Base-by-base conservation (phyloP, 306 rosid species). In the Castanea mollissima region DNA sequence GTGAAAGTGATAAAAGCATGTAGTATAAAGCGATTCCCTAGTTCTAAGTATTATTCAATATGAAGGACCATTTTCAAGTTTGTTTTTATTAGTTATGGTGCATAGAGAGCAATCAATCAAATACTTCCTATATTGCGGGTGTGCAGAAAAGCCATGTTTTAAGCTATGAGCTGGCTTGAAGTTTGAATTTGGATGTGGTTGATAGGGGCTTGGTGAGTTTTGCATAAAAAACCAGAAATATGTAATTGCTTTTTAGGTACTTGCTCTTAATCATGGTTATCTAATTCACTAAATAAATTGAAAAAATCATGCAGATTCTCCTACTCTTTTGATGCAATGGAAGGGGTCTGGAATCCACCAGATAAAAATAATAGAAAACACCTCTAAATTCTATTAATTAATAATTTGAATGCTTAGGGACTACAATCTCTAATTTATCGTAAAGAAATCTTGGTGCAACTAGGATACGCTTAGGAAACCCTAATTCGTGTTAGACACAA, bases 141-240 rank as follows among this genome's bases (percentile, higher is more conserved):
- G 78, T 74, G 82, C 78, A 72, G 79, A 79, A 79, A 87, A 81
- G 91, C 92, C 94, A 80, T 88, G 86, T 82, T 82, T 80, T 83
- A 68, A 77, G 86, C 89, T 67, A 75, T 78, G 79, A 57, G 75
- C 69, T 79, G 83, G 78, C 81, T 78, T 80, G 57, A 10, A 81
- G 44, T 79, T 83, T 70, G 41, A 82, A 64, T 79, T 83, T 70
- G 41, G 80, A 58, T 49, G 80, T 85, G 59, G 56, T 79, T 72
- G 68, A 54, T 76, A 41, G 70, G 80, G 68, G 19, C 63, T 67
- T 68, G 75, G 74, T 35, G 21, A 55, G 25, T 70, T 67, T 58
- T 58, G 55, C 64, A 70, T 20, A 58, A 81, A 83, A 65, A 65
- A 76, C 82, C 77, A 73, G 72, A 76, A 13, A 59, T 68, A 71